Evolutionary conservation across 176 grass and related monocot genomes (phyloP), one percentile per base, ranked within the genome.

Genomic region (Phoenix roebelenii): DNA sequence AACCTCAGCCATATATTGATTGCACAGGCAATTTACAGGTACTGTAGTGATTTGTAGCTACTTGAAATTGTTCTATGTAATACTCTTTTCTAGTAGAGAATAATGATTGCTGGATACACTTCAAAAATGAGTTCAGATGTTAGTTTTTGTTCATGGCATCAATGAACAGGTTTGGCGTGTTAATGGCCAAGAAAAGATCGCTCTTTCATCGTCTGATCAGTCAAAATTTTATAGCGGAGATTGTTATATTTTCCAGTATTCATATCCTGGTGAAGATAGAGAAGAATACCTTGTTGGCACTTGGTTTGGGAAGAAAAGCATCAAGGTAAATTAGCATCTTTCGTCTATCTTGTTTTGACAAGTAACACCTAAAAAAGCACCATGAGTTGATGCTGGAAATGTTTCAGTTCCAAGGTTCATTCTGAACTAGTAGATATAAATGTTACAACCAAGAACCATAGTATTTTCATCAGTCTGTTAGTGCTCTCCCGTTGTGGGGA

Each of bases 171-270:
- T 88, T 64, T 97, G 93, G 93, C 84, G 81, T 23, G 60, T 97
- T 25, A 88, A 97, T 76, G 84, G 82, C 25, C 83, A 81, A 10
- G 81, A 92, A 58, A 97, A 97, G 67, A 72, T 61, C 61, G 80
- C 88, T 53, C 81, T 97, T 55, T 82, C 87, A 59, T 82, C 89
- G 68, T 85, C 84, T 20, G 93, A 97, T 60, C 93, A 92, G 80
- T 88, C 80, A 78, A 97, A 92, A 78, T 97, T 97, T 81, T 97
- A 83, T 59, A 91, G 81, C 73, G 93, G 93, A 57, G 93, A 97
- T 65, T 97, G 93, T 57, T 91, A 91, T 76, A 85, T 97, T 17
- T 97, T 97, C 73, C 93, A 85, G 80, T 97, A 97, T 77, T 82
- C 72, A 69, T 97, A 97, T 76, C 74, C 87, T 75, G 93, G 87